phyloP scores from a whole-genome alignment of 768 basidiomycete species.

The Steccherinum ochraceum region DNA sequence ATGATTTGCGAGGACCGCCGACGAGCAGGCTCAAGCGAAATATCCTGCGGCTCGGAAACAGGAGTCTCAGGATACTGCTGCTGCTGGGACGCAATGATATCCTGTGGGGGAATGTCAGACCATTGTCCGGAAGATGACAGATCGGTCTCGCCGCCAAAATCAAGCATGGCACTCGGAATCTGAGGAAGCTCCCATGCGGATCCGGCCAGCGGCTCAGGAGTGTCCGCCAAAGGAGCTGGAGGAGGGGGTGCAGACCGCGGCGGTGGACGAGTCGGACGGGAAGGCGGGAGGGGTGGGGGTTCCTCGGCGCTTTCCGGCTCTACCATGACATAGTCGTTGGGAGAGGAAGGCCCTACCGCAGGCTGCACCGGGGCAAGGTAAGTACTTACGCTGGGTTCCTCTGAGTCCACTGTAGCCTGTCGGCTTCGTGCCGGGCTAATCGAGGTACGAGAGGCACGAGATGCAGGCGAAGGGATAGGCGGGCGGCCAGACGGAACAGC shows the following conservation, averaged over 20 bases:
- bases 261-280: slow-evolving; percentile 20
- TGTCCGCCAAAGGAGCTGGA: slow-evolving; percentile 31
- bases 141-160: slow-evolving; percentile 45
- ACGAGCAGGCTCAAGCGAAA: background rate
- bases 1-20: slow-evolving; percentile 2
- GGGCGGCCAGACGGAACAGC: slow-evolving; percentile 18
- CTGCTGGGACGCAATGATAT: too few species aligned
- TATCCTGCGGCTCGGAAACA: slow-evolving; percentile 12
- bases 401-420: slow-evolving; percentile 7
- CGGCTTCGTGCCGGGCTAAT: slow-evolving; percentile 6
- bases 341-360: slow-evolving; percentile 21
- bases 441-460: background rate
- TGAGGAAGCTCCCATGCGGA: slow-evolving; percentile 69
- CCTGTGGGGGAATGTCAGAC: slow-evolving; percentile 35
- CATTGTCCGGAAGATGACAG: slow-evolving; percentile 48
- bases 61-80: slow-evolving; percentile 26
- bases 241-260: slow-evolving; percentile 28
- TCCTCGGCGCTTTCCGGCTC: slow-evolving; percentile 25
- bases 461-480: slow-evolving; percentile 17
- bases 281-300: slow-evolving; percentile 43
- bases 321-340: slow-evolving; percentile 28
- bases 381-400: slow-evolving; percentile 9
- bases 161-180: slow-evolving; percentile 51
- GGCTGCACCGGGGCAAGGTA: slow-evolving; percentile 9
- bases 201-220: slow-evolving; percentile 30